phyloP scores from a whole-genome alignment of 202 grass and related monocot species.

The Zizania palustris region DNA sequence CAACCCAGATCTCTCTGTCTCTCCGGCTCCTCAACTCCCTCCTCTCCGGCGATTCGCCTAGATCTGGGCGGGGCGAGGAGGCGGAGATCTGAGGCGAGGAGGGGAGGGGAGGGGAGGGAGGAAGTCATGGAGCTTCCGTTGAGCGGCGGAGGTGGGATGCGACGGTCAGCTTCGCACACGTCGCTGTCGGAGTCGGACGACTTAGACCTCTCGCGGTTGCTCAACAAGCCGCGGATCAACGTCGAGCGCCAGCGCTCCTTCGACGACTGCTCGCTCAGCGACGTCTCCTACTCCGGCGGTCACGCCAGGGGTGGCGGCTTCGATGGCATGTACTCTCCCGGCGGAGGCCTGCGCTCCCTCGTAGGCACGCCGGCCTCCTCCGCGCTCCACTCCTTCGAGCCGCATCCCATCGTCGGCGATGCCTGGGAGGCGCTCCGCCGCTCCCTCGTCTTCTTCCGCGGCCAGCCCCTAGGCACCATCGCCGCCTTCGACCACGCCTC shows the following conservation, averaged over 20 bases:
- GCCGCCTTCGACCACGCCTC: slow-evolving; percentile 71
- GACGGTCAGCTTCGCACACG: slow-evolving; percentile 60
- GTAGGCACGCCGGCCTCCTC: slow-evolving; percentile 60
- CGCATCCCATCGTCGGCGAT: slow-evolving; percentile 65
- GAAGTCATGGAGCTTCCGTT: slow-evolving; percentile 44
- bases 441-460: slow-evolving; percentile 75
- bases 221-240: slow-evolving; percentile 71
- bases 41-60: slow-evolving; percentile 42
- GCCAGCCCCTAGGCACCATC: slow-evolving; percentile 72
- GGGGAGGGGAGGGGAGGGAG: neutral
- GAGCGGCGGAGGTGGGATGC: slow-evolving; percentile 45
- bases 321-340: slow-evolving; percentile 67
- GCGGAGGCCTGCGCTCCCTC: slow-evolving; percentile 54
- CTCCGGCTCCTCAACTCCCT: neutral
- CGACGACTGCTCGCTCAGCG: slow-evolving; percentile 61
- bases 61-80: slow-evolving; percentile 39
- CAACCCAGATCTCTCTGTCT: slow-evolving; percentile 26
- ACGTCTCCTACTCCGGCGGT: slow-evolving; percentile 53
- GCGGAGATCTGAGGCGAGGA: neutral
- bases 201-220: slow-evolving; percentile 74
- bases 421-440: slow-evolving; percentile 81
- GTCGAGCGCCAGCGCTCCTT: slow-evolving; percentile 73
- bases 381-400: slow-evolving; percentile 59
- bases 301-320: slow-evolving; percentile 42
- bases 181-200: slow-evolving; percentile 81